Evolutionary conservation across 257 asterid genomes (phyloP).

Genomic region (Paulownia fortunei): DNA sequence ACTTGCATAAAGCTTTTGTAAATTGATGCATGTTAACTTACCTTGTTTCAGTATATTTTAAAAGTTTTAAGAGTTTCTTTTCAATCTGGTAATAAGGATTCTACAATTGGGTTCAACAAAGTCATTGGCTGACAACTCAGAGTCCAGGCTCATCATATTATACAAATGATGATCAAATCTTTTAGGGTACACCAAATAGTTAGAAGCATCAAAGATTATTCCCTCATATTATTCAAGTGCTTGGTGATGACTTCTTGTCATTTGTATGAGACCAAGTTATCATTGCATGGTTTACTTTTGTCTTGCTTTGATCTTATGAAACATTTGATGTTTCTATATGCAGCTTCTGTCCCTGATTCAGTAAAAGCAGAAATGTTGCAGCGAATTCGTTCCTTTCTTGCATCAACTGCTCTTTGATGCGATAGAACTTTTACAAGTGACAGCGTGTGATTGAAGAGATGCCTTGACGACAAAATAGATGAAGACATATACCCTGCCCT

Average conservation of each 20-base stretch:
- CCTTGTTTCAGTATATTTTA: not conserved
- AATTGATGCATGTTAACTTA: not conserved
- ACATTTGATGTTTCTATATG: conserved; percentile 17
- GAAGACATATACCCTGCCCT: not conserved
- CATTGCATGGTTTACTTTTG: not conserved
- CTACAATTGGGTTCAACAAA: not conserved
- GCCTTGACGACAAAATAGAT: not conserved
- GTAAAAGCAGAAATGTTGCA: conserved; percentile 80
- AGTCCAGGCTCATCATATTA: not conserved
- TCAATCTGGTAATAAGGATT: not conserved
- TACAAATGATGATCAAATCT: not conserved
- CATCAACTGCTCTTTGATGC: conserved; percentile 55
- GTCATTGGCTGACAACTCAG: not conserved
- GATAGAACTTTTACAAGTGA: not conserved
- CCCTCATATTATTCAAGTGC: not conserved
- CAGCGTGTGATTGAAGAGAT: not conserved
- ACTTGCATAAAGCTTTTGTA: not conserved
- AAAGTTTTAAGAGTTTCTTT: not conserved
- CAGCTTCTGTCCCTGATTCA: conserved; percentile 78
- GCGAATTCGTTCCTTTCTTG: conserved; percentile 62
- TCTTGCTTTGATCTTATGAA: not conserved
- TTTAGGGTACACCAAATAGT: not conserved
- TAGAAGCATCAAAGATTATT: not conserved
- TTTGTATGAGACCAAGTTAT: not conserved
- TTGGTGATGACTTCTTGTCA: not conserved